phyloP scores from a whole-genome alignment of 2,329 filamentous ascomycete genomes.

The Colletotrichum truncatum region DNA sequence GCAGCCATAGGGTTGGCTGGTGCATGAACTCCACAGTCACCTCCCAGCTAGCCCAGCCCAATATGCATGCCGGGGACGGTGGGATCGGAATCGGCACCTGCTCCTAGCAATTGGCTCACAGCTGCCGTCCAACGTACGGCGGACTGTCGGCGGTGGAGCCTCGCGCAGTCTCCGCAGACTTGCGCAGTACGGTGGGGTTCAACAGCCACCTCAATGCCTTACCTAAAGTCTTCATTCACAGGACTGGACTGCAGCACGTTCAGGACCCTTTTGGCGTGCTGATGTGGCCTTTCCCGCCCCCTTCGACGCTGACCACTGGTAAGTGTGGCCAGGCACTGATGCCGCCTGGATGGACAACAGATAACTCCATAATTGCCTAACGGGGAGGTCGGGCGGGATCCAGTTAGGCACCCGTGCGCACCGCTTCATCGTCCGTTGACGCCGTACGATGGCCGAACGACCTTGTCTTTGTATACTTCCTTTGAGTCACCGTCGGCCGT shows the following conservation, averaged over 20 bases:
- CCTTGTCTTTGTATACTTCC: neutral
- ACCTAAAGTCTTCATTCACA: no score
- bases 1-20: neutral
- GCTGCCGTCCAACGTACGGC: neutral
- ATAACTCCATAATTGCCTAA: neutral
- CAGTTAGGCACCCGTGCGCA: neutral
- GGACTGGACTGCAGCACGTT: no score
- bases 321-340: neutral
- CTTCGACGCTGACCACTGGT: neutral
- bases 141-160: neutral
- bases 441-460: neutral
- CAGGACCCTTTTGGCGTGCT: no score
- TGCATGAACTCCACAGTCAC: neutral
- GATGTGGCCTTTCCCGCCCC: neutral
- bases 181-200: no score
- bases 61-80: neutral
- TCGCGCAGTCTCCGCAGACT: no score
- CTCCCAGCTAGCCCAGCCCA: neutral
- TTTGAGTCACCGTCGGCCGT: neutral
- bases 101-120: constrained; percentile 10
- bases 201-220: no score
- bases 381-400: neutral
- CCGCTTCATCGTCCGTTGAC: neutral
- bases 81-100: neutral
- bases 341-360: neutral